Percentiles rank a stretch among this genome's conserved stretches.
Evolutionary conservation across 2,329 filamentous ascomycete species (phyloP).

Genomic region (Fusarium pseudoanthophilum): DNA sequence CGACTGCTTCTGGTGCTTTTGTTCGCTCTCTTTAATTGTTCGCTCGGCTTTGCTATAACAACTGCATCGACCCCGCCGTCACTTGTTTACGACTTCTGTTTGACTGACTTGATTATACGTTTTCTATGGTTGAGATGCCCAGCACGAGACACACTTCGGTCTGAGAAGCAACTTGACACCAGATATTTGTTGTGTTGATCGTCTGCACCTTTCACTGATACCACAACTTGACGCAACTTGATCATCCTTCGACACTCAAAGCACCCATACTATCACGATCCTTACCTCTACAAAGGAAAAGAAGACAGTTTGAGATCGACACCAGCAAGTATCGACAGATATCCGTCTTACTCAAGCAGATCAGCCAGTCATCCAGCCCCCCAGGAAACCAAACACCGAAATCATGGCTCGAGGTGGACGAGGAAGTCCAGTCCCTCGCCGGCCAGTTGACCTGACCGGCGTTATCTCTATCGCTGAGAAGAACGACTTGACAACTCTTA

Average conservation of each 20-base stretch:
- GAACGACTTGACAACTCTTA: conserved; percentile 62
- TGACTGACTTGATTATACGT: neutral
- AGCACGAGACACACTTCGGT: neutral
- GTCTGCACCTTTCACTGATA: conserved; percentile 1
- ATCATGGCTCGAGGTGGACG: conserved; percentile 56
- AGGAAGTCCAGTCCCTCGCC: conserved; percentile 50
- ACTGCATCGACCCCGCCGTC: conserved; percentile 4
- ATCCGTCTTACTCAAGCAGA: neutral
- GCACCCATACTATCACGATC: neutral
- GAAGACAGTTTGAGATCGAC: neutral
- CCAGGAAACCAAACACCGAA: neutral
- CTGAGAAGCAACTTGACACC: conserved; percentile 6
- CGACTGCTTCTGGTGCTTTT: neutral
- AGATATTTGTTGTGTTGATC: neutral
- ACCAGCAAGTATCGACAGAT: neutral
- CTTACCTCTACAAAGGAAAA: neutral
- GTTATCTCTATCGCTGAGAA: conserved; percentile 61
- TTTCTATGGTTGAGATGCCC: conserved; percentile 14
- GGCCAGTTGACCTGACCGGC: conserved; percentile 63
- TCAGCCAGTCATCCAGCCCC: neutral
- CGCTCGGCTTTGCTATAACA: conserved; percentile 15
- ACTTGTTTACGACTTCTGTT: conserved; percentile 29
- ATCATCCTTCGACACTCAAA: neutral
- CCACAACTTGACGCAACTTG: neutral
- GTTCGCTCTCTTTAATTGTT: conserved; percentile 3